A percentile compares a stretch with the other conserved stretches of the same genome.
These are phyloP conservation scores for Thielaviopsis populi DNA, from an alignment of 2,329 filamentous ascomycete species.

Conservation along the genomic window DNA sequence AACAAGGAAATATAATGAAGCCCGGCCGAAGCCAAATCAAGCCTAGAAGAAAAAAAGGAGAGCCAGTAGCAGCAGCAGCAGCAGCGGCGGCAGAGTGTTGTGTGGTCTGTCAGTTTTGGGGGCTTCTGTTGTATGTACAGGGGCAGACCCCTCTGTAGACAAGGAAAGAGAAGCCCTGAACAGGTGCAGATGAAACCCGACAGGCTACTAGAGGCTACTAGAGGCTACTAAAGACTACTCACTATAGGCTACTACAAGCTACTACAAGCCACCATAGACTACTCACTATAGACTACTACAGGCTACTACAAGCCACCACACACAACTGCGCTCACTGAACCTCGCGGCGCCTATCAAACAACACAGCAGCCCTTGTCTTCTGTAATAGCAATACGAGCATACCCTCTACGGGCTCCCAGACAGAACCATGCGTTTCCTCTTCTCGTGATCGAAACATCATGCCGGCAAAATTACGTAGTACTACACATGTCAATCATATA, in stretches of 20 bases:
- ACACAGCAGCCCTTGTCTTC: neutral
- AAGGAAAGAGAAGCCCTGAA: too few relatives aligned
- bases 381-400: neutral
- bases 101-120: too few relatives aligned
- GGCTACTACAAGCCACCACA: too few relatives aligned
- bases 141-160: too few relatives aligned
- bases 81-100: too few relatives aligned
- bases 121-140: too few relatives aligned
- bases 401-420: neutral
- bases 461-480: neutral
- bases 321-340: neutral
- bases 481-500: neutral
- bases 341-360: neutral
- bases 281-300: neutral
- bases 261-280: too few relatives aligned
- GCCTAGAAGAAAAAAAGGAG: too few relatives aligned
- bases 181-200: too few relatives aligned
- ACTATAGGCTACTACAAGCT: neutral
- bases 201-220: neutral
- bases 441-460: neutral
- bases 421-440: neutral
- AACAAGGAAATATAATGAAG: neutral
- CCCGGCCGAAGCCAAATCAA: neutral
- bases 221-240: neutral
- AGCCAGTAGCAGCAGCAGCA: too few relatives aligned